Conservation (phyloP, 2,329 filamentous ascomycete species). For the Waltergamsia citrina region DNA sequence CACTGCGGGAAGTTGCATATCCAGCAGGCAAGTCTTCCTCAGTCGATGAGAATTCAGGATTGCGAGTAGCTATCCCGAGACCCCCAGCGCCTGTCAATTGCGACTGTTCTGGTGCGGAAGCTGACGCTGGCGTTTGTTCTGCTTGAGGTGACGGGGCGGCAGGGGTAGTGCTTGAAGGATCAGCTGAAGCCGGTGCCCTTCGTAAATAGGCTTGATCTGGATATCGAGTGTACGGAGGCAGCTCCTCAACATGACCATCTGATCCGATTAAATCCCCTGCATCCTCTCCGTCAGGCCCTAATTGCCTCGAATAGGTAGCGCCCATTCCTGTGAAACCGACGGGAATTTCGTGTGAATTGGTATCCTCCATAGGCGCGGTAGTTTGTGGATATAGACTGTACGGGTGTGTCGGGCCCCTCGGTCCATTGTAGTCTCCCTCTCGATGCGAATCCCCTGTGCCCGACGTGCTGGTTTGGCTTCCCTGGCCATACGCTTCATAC, state of each 20-base stretch:
- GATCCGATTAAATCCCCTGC: conserved; percentile 79
- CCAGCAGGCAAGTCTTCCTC: conserved; percentile 42
- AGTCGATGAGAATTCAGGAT: conserved; percentile 52
- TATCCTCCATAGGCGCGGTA: conserved; percentile 44
- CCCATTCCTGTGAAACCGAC: conserved; percentile 66
- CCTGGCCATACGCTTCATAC: neutral
- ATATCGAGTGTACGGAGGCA: conserved; percentile 87
- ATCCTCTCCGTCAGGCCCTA: conserved; percentile 77
- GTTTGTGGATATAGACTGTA: conserved; percentile 83
- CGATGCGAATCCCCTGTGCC: conserved; percentile 29
- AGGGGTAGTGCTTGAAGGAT: conserved; percentile 2
- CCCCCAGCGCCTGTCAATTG: conserved; percentile 49
- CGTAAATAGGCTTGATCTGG: conserved; percentile 59
- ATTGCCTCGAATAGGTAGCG: conserved; percentile 59
- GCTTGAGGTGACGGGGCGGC: neutral
- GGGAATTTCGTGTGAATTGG: conserved; percentile 36
- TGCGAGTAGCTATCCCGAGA: conserved; percentile 48
- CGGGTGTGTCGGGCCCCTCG: conserved; percentile 67
- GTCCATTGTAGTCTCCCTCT: conserved; percentile 42
- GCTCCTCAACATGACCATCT: conserved; percentile 80
- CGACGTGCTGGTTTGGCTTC: neutral
- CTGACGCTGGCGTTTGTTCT: neutral
- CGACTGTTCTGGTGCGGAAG: conserved; percentile 6
- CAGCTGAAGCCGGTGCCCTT: neutral
- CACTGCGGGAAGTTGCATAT: too few species aligned